Conservation (phyloP, 768 basidiomycete species). For the Russula vinacea region DNA sequence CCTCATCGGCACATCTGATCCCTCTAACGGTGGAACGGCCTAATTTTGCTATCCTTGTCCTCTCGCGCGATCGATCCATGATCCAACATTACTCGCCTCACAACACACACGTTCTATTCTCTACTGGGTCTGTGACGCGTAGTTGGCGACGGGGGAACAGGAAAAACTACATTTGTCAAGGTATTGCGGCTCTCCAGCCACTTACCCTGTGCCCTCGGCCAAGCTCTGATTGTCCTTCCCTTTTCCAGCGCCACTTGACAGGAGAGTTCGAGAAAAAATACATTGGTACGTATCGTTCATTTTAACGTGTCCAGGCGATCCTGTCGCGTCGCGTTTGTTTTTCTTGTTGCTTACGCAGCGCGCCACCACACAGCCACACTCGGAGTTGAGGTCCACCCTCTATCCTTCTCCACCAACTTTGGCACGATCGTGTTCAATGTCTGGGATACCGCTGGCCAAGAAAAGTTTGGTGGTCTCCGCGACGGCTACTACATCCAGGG, state of each 20-base stretch:
- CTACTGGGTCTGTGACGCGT: constrained; percentile 30
- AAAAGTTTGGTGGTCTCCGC: constrained; percentile 98
- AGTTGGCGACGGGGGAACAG: constrained; percentile 97
- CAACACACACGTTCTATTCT: constrained; percentile 26
- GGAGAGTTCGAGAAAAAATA: constrained; percentile 99
- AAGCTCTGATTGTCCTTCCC: constrained; percentile 49
- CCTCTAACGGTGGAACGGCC: constrained; percentile 21
- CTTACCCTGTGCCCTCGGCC: constrained; percentile 42
- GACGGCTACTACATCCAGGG: constrained; percentile 97
- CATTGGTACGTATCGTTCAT: constrained; percentile 62
- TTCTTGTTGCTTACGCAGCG: constrained; percentile 23
- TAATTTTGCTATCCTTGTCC: constrained; percentile 33
- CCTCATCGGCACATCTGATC: constrained; percentile 19
- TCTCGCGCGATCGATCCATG: constrained; percentile 54
- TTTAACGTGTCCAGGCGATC: constrained; percentile 7
- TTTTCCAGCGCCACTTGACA: constrained; percentile 85
- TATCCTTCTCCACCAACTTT: constrained; percentile 95
- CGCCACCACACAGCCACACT: constrained; percentile 71
- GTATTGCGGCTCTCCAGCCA: constrained; percentile 42
- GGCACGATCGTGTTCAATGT: constrained; percentile 99
- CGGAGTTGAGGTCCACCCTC: constrained; percentile 98
- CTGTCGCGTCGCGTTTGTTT: constrained; percentile 9
- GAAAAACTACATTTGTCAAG: constrained; percentile 99
- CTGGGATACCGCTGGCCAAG: constrained; percentile 99
- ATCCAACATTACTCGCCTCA: constrained; percentile 25